Evolutionary conservation across 257 asterid genomes (phyloP).

Genomic region (Salvia rosmarinus): DNA sequence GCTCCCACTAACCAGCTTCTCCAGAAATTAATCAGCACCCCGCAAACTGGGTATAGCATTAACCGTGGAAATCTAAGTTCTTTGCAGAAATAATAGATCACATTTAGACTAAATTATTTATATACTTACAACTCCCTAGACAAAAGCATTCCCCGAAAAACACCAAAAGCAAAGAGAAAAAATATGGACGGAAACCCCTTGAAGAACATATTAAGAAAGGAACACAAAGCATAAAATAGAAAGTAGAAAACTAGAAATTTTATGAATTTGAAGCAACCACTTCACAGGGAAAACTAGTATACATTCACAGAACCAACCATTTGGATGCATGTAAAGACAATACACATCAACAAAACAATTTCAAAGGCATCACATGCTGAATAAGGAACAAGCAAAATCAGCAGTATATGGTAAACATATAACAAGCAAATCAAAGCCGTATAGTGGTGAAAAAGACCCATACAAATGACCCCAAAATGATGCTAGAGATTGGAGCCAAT

Average conservation of each 20-base stretch:
- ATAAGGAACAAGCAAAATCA: slow-evolving; percentile 31
- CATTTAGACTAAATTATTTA: slow-evolving; percentile 37
- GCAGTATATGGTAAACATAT: slow-evolving; percentile 24
- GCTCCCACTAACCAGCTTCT: slow-evolving; percentile 58
- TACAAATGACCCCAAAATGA: slow-evolving; percentile 99
- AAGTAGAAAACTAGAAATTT: slow-evolving; percentile 13
- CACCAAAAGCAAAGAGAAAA: slow-evolving; percentile 29
- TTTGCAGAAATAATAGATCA: slow-evolving; percentile 44
- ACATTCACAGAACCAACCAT: slow-evolving; percentile 4
- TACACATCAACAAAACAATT: slow-evolving; percentile 23
- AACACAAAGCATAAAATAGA: slow-evolving; percentile 2
- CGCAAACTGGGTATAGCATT: slow-evolving; percentile 56
- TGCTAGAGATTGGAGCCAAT: slow-evolving; percentile 99
- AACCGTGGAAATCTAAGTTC: slow-evolving; percentile 55
- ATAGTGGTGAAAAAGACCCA: slow-evolving; percentile 47
- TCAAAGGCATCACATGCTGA: slow-evolving; percentile 35
- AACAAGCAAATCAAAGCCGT: slow-evolving; percentile 35
- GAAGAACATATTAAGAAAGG: slow-evolving; percentile 25
- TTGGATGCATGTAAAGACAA: slow-evolving; percentile 31
- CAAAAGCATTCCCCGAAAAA: neutral
- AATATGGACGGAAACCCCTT: neutral
- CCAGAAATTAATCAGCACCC: slow-evolving; percentile 55
- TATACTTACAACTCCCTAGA: slow-evolving; percentile 32
- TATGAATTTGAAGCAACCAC: slow-evolving; percentile 21
- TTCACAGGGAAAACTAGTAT: slow-evolving; percentile 22